phyloP scores from a whole-genome alignment of 805 yeast genomes.

The Kodamaea kaohsiungensis region DNA sequence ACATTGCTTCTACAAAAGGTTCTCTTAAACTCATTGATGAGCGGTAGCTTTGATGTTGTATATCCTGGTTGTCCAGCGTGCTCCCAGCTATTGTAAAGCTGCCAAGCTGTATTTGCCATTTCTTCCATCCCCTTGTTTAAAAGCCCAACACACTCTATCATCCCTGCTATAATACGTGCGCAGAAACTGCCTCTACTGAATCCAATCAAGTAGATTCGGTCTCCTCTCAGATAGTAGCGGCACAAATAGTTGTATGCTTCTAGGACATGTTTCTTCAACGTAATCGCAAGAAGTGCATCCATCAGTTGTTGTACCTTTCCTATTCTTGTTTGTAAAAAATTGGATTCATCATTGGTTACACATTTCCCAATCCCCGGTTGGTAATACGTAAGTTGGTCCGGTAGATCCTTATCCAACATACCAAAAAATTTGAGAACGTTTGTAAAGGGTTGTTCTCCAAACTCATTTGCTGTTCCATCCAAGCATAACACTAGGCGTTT shows the following conservation, averaged over 20 bases:
- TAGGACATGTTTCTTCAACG: slow-evolving; percentile 56
- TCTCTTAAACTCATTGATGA: slow-evolving; percentile 45
- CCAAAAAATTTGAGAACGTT: slow-evolving; percentile 55
- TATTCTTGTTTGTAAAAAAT: slow-evolving; percentile 44
- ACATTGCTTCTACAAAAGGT: slow-evolving; percentile 53
- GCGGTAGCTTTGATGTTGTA: slow-evolving; percentile 44
- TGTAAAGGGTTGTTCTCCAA: slow-evolving; percentile 56
- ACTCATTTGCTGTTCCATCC: slow-evolving; percentile 63
- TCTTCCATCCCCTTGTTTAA: slow-evolving; percentile 55
- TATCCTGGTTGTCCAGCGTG: slow-evolving; percentile 58
- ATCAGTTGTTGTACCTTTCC: slow-evolving; percentile 14
- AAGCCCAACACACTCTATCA: slow-evolving; percentile 66
- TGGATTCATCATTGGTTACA: slow-evolving; percentile 13
- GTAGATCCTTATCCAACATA: slow-evolving; percentile 47
- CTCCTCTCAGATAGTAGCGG: slow-evolving; percentile 49
- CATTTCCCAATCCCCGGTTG: slow-evolving; percentile 63
- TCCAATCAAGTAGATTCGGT: slow-evolving; percentile 57
- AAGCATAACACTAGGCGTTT: slow-evolving; percentile 57
- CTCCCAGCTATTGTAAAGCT: slow-evolving; percentile 60
- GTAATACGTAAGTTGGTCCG: slow-evolving; percentile 56
- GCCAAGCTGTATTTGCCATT: slow-evolving; percentile 62
- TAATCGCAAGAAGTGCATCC: slow-evolving; percentile 54
- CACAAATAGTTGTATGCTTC: slow-evolving; percentile 57
- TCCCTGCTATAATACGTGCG: slow-evolving; percentile 63
- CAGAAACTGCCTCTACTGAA: slow-evolving; percentile 65